Evolutionary conservation across 2,329 filamentous ascomycete genomes (phyloP), one percentile per base, ranked within the genome.

Genomic region (Pseudonectria foliicola): DNA sequence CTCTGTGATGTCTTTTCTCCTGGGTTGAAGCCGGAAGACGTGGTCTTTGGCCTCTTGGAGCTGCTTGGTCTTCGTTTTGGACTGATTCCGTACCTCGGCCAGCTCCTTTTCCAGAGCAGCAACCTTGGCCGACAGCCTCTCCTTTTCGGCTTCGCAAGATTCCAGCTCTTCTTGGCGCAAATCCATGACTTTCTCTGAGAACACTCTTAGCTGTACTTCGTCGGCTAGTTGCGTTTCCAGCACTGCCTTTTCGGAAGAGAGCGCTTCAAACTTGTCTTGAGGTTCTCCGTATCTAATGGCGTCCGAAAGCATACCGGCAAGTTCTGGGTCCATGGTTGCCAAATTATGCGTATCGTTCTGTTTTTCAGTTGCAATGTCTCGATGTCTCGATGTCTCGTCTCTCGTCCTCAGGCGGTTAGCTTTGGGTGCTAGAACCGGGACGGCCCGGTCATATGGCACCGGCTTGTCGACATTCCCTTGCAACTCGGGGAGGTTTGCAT

Each of bases 151-250:
- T 37, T 62, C 57, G 29, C 53, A 46, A 6, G 35, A 28, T 31
- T 62, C 55, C 12, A 62, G 46, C 29, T 62, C 59, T 30, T 49
- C 45, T 15, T 62, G 60, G 33, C 59, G 55, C 13, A 48, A 54
- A 33, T 62, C 60, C 27, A 62, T 34, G n/a, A 62, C 59, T 10
- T 52, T 46, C 32, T 62, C 59, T 5, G 59, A 60, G 40, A 57
- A 62, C 15, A 43, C 50, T 27, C 58, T 55, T n/a, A 62, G 42
- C 34, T 50, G 46, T 27, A 50, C 47, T 34, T 62, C 57, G 31
- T 59, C 50, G 13, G 45, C 44, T 18, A 62, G 40, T 32, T 46
- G 53, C 13, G 44, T 38, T 31, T 58, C 47, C 21, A 55, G 44
- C 7, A 25, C 31, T 15, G 47, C 35, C 24, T 28, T 40, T 28